Conservation (phyloP, 441 rosid genomes). For the Mallotus japonicus region DNA sequence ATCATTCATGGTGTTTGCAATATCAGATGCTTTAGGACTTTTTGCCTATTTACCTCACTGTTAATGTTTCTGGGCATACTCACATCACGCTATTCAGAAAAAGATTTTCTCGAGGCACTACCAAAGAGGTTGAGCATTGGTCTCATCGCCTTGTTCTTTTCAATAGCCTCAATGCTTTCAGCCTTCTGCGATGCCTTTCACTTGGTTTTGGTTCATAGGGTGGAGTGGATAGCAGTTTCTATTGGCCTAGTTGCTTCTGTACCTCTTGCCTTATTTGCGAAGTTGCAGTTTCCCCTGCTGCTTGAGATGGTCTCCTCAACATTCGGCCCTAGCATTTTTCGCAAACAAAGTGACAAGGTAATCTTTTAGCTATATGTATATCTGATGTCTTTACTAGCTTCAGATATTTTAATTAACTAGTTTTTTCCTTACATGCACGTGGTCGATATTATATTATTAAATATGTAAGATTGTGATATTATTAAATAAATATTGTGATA, state of each 20-base stretch:
- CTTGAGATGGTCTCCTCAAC: neutral
- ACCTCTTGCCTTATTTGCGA: neutral
- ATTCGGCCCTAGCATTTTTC: neutral
- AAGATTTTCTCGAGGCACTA: neutral
- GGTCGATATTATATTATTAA: too few species aligned
- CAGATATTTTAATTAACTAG: too few species aligned
- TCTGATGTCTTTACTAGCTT: too few species aligned
- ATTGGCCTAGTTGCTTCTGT: neutral
- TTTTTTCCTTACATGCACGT: too few species aligned
- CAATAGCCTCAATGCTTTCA: neutral
- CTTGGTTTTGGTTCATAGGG: neutral
- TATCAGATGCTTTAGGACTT: neutral
- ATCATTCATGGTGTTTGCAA: neutral
- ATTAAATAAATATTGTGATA: too few species aligned
- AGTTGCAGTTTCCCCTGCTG: neutral
- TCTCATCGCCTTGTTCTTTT: neutral
- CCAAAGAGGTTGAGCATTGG: neutral
- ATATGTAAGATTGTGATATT: too few species aligned
- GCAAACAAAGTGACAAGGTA: neutral
- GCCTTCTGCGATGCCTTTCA: neutral
- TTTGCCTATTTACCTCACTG: neutral
- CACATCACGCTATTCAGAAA: slow-evolving; percentile 1
- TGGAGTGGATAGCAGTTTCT: slow-evolving; percentile 1
- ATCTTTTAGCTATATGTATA: neutral
- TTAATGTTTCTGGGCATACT: slow-evolving; percentile 2